Evolutionary conservation across 768 basidiomycete genomes (phyloP), one percentile per base, ranked within the genome.

Genomic region (Russula vinacea): DNA sequence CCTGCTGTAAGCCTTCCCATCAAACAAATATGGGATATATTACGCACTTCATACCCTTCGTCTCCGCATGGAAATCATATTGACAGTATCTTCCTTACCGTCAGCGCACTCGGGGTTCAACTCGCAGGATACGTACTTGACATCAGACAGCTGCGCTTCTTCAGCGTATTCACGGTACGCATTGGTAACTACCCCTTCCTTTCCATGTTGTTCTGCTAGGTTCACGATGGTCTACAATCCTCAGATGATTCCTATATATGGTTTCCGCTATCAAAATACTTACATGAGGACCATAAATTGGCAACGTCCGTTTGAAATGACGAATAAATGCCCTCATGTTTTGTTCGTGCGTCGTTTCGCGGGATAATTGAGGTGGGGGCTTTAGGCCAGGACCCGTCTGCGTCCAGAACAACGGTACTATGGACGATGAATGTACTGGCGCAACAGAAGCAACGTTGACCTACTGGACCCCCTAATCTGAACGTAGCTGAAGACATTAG

Each of bases 11-110:
- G 29, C 45, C 52, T 54, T 65, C 64, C 54, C 29, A 17, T 11
- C 56, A 62, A 62, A 64, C 65, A 62, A 62, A 62, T 47, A 57
- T 50, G 62, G 33, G 63, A 60, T 35, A 32, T 42, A 50, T 55
- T 58, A 75, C 83, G 60, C 65, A 92, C 89, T 91, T 92, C 96
- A 98, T 97, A 24, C 96, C 95, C 72, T 84, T 88, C 13, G 94
- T 96, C 74, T 97, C 93, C 3, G 78, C 82, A 75, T 98, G 96
- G 74, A 98, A 98, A 73, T 98, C 96, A 71, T 94, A 98, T 71
- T 86, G 88, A 66, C 78, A 76, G 70, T 92, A 93, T 66, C 89
- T 92, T 58, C 22, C 29, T 16, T n/a, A 35, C 29, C 13, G 19
- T 64, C 58, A 64, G 63, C 26, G 53, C 32, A 13, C 26, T 26